Conservation (phyloP, 768 basidiomycete genomes). For the Termitomyces sp. region DNA sequence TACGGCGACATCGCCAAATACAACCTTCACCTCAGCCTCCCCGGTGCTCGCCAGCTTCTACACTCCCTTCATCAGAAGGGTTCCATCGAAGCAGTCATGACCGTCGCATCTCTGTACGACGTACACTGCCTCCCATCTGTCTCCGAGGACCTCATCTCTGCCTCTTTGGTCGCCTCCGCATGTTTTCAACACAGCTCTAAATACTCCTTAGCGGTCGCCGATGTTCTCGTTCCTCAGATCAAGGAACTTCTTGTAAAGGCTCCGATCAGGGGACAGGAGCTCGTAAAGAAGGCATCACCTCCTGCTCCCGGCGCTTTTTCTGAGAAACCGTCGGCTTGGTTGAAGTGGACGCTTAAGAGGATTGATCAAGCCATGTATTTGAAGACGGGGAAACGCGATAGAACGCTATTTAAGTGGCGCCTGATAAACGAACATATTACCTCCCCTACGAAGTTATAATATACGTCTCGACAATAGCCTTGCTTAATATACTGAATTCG, state of each 20-base stretch:
- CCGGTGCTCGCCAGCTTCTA: constrained; percentile 50
- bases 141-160: constrained; percentile 49
- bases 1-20: constrained; percentile 62
- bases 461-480: background rate
- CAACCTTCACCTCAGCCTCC: constrained; percentile 40
- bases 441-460: background rate
- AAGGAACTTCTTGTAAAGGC: background rate
- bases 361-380: constrained; percentile 19
- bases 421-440: background rate
- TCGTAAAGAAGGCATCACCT: background rate
- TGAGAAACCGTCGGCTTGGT: constrained; percentile 20
- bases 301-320: background rate
- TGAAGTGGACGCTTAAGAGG: constrained; percentile 22
- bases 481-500: background rate
- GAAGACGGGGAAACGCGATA: constrained; percentile 6
- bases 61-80: constrained; percentile 33
- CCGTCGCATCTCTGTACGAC: constrained; percentile 48
- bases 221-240: constrained; percentile 29
- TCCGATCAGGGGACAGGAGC: background rate
- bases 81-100: constrained; percentile 42
- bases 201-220: constrained; percentile 34
- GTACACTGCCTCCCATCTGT: constrained; percentile 50
- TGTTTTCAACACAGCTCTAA: constrained; percentile 41
- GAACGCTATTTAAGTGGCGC: background rate
- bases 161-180: constrained; percentile 50